A percentile compares a stretch with the other conserved stretches of the same genome.
These are phyloP conservation scores for Aspergillus quadricinctus DNA, from an alignment of 2,329 filamentous ascomycete genomes.

Conservation along the genomic window DNA sequence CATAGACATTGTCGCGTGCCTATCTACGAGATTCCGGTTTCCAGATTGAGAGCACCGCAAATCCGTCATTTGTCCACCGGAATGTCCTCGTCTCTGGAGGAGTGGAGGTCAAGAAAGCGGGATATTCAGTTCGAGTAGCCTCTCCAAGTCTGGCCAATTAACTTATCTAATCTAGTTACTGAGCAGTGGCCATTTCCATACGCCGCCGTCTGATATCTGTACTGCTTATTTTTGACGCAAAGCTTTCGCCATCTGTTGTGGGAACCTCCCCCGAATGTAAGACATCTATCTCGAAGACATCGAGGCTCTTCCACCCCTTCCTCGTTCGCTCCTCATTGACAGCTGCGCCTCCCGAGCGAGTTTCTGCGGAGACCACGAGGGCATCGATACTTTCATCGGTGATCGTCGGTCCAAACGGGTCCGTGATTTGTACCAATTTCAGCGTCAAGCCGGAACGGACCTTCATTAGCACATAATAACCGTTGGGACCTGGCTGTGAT, in stretches of 20 bases:
- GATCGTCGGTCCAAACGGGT: slow-evolving; percentile 86
- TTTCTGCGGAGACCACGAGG: slow-evolving; percentile 84
- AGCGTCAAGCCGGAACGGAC: slow-evolving; percentile 63
- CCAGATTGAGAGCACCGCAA: background rate
- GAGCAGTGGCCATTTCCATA: slow-evolving; percentile 35
- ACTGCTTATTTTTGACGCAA: slow-evolving; percentile 84
- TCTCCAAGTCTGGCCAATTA: slow-evolving; percentile 3
- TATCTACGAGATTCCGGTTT: background rate
- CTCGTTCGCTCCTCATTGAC: slow-evolving; percentile 79
- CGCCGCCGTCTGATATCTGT: slow-evolving; percentile 67
- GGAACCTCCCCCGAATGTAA: slow-evolving; percentile 63
- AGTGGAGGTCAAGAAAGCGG: background rate
- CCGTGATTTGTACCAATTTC: slow-evolving; percentile 78
- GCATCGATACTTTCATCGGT: slow-evolving; percentile 73
- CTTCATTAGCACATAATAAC: slow-evolving; percentile 33
- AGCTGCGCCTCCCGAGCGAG: slow-evolving; percentile 72
- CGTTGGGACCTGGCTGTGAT: slow-evolving; percentile 36
- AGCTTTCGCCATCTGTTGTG: slow-evolving; percentile 52
- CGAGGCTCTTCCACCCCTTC: slow-evolving; percentile 69
- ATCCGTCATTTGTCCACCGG: background rate
- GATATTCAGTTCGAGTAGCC: background rate
- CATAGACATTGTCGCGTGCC: background rate
- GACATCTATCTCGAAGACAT: slow-evolving; percentile 86
- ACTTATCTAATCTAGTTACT: slow-evolving; percentile 8
- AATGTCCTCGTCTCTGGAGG: background rate